These are phyloP conservation scores for Rhodamnia rubescens DNA, from an alignment of 345 rosid species.

Conservation along the genomic window DNA sequence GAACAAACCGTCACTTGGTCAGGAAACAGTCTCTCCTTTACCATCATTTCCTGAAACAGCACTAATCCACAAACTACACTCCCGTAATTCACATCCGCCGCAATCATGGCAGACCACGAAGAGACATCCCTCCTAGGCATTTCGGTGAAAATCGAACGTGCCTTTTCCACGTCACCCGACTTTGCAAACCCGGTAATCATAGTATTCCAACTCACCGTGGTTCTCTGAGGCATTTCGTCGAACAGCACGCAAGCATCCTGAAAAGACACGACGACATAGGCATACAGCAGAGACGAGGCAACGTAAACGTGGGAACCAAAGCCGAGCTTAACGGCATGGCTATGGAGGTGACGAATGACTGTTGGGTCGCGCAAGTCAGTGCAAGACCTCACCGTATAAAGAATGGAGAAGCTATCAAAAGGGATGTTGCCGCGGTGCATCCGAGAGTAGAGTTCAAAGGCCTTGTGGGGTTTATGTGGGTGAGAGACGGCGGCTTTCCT, in stretches of 20 bases:
- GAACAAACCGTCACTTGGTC: conserved; percentile 34
- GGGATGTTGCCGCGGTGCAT: conserved; percentile 21
- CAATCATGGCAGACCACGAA: conserved; percentile 44
- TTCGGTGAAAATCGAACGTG: conserved; percentile 23
- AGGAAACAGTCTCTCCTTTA: conserved; percentile 15
- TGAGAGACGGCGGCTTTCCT: conserved; percentile 26
- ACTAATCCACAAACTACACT: conserved; percentile 24
- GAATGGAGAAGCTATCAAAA: conserved; percentile 38
- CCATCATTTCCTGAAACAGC: conserved; percentile 43
- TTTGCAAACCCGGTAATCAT: conserved; percentile 44
- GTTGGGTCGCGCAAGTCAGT: conserved; percentile 5
- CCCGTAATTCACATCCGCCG: conserved; percentile 33
- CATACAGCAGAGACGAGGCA: conserved; percentile 30
- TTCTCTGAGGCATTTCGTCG: conserved; percentile 37
- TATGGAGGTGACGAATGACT: conserved; percentile 20
- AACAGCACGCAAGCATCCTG: conserved; percentile 33
- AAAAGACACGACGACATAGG: conserved; percentile 25
- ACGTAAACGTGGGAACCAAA: conserved; percentile 26
- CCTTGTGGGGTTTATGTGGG: conserved; percentile 12
- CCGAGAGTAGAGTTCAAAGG: conserved; percentile 10
- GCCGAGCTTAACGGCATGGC: conserved; percentile 23
- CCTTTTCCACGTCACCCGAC: conserved; percentile 20
- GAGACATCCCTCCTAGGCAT: conserved; percentile 33
- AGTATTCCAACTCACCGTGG: conserved; percentile 44
- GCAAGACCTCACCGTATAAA: conserved; percentile 34